Evolutionary conservation across 2,329 filamentous ascomycete species (phyloP).

Genomic region (Aspergillus pseudoglaucus): DNA sequence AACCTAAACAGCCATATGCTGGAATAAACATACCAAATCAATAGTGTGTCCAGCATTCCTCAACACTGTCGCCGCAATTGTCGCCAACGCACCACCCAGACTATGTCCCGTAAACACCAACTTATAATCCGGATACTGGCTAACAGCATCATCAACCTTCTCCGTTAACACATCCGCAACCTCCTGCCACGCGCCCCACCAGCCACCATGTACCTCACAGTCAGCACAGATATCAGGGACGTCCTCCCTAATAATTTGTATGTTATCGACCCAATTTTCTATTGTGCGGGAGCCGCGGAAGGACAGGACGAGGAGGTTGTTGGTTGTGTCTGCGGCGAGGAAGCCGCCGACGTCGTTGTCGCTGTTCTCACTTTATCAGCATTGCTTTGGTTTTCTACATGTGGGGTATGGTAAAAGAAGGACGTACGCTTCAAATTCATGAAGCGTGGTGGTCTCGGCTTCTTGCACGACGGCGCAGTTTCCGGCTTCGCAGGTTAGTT

Average conservation of each 20-base stretch:
- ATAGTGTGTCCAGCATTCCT: conserved; percentile 35
- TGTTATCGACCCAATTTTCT: conserved; percentile 28
- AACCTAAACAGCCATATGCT: too few relatives aligned
- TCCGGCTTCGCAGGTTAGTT: conserved; percentile 38
- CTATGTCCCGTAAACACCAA: conserved; percentile 46
- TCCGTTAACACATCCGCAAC: conserved; percentile 32
- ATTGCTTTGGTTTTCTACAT: conserved; percentile 6
- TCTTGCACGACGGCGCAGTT: conserved; percentile 46
- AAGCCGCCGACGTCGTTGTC: conserved; percentile 41
- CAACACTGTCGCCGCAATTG: conserved; percentile 41
- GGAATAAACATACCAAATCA: conserved; percentile 34
- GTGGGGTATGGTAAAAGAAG: too few relatives aligned
- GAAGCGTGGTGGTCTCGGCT: conserved; percentile 40
- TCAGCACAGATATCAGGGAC: conserved; percentile 37
- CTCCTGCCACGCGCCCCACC: conserved; percentile 41
- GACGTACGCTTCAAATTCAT: conserved; percentile 45
- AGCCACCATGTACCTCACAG: conserved; percentile 42
- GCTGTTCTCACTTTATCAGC: conserved; percentile 12
- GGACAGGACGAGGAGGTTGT: conserved; percentile 29
- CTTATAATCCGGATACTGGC: conserved; percentile 33
- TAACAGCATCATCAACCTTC: conserved; percentile 26
- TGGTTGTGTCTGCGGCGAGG: conserved; percentile 41
- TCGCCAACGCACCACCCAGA: conserved; percentile 47
- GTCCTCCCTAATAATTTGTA: conserved; percentile 19
- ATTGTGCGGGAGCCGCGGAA: conserved; percentile 30